These are phyloP conservation scores for Penicillium vulpinum DNA, from an alignment of 2,329 filamentous ascomycete species.

Conservation along the genomic window DNA sequence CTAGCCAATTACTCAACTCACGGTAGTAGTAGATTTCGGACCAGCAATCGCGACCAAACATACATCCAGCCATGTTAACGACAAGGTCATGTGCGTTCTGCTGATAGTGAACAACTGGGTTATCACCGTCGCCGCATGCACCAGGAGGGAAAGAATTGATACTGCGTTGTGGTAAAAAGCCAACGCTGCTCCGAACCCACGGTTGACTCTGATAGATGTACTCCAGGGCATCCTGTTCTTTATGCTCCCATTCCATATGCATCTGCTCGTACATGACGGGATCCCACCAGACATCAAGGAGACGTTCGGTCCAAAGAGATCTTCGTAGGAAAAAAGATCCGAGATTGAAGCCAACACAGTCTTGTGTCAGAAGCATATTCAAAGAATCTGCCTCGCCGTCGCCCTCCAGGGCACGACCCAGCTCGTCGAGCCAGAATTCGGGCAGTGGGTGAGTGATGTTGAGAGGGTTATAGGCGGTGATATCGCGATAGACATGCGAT, in stretches of 20 bases:
- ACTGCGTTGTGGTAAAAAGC: conserved; percentile 84
- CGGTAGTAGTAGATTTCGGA: conserved; percentile 96
- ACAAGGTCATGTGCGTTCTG: conserved; percentile 84
- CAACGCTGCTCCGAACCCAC: conserved; percentile 86
- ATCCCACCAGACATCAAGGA: conserved; percentile 98
- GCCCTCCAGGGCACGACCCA: conserved; percentile 70
- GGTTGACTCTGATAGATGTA: conserved; percentile 88
- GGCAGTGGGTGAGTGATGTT: conserved; percentile 85
- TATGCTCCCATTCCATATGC: conserved; percentile 99
- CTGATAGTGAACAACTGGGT: conserved; percentile 81
- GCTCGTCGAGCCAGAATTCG: conserved; percentile 72
- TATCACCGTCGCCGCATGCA: conserved; percentile 66
- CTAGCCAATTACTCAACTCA: conserved; percentile 85
- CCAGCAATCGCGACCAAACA: conserved; percentile 97
- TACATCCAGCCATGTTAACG: conserved; percentile 98
- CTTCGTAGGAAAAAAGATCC: conserved; percentile 91
- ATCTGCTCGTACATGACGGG: conserved; percentile 96
- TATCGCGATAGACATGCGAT: conserved; percentile 82
- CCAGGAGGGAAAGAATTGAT: conserved; percentile 94
- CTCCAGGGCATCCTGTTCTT: conserved; percentile 94
- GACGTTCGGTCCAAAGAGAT: conserved; percentile 82
- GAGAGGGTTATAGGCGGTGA: conserved; percentile 92
- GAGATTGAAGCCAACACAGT: conserved; percentile 94
- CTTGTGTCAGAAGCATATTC: conserved; percentile 85
- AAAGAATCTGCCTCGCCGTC: conserved; percentile 77